phyloP scores from a whole-genome alignment of 768 basidiomycete genomes.

The Amyloporia xantha region DNA sequence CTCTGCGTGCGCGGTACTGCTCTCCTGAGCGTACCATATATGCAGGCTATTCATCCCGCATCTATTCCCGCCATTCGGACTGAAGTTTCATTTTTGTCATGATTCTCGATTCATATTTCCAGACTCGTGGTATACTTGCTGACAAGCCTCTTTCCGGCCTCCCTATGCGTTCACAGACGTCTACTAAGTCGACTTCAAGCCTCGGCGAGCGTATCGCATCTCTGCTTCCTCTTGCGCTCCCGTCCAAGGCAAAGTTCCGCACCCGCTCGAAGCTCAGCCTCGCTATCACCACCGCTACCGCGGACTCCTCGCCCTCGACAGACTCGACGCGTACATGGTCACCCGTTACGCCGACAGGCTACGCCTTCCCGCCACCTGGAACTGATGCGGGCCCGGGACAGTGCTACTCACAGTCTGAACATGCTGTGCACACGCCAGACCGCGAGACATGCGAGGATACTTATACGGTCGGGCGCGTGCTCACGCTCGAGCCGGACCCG shows the following conservation, averaged over 20 bases:
- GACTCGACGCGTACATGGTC: slow-evolving; percentile 1
- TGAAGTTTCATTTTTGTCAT: too few relatives aligned
- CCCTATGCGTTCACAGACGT: too few relatives aligned
- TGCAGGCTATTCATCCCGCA: too few relatives aligned
- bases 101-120: too few relatives aligned
- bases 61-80: too few relatives aligned
- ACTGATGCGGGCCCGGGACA: background rate
- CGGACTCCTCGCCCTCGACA: slow-evolving; percentile 12
- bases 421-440: background rate
- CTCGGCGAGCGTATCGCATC: slow-evolving; percentile 16
- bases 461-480: slow-evolving; percentile 18
- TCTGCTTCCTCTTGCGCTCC: slow-evolving; percentile 13
- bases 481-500: slow-evolving; percentile 24
- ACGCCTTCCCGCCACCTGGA: background rate
- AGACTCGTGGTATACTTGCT: too few relatives aligned
- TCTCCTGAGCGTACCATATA: too few relatives aligned
- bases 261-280: slow-evolving; percentile 21
- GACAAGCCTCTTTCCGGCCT: too few relatives aligned
- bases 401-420: slow-evolving; percentile 2
- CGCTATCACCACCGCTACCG: slow-evolving; percentile 8
- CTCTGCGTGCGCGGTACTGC: too few relatives aligned
- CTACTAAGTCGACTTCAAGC: slow-evolving; percentile 17
- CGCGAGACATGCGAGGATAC: slow-evolving; percentile 10
- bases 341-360: slow-evolving; percentile 2
- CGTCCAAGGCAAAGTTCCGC: slow-evolving; percentile 9